Conservation (phyloP, 179 eudicot species). For the Beta corolliflora region DNA sequence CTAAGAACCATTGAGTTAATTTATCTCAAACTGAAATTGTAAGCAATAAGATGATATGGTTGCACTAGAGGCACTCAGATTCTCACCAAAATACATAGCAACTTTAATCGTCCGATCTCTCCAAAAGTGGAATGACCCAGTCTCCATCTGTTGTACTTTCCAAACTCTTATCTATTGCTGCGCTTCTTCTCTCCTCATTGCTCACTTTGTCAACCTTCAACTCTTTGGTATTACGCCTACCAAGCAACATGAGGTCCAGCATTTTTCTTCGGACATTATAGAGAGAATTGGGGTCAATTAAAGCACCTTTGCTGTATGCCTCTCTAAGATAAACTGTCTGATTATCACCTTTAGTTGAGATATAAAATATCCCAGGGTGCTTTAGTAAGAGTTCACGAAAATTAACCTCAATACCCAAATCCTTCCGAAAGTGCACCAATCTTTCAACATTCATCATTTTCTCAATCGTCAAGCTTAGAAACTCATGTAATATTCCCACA, state of each 20-base stretch:
- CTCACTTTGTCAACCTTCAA: slow-evolving; percentile 31
- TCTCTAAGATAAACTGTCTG: slow-evolving; percentile 71
- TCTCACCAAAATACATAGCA: slow-evolving; percentile 13
- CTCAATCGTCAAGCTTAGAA: slow-evolving; percentile 67
- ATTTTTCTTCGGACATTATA: slow-evolving; percentile 61
- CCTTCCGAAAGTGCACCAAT: slow-evolving; percentile 67
- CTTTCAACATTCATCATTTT: slow-evolving; percentile 60
- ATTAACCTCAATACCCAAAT: slow-evolving; percentile 68
- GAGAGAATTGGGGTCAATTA: slow-evolving; percentile 47
- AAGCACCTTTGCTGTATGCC: slow-evolving; percentile 54
- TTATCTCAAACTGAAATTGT: not conserved
- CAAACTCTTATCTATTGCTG: slow-evolving; percentile 12
- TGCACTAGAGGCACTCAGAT: slow-evolving; percentile 5
- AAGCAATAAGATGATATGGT: not conserved
- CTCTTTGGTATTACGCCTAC: slow-evolving; percentile 50
- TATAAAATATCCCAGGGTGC: slow-evolving; percentile 79
- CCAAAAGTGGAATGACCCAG: slow-evolving; percentile 53
- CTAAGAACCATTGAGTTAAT: not conserved
- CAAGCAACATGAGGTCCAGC: slow-evolving; percentile 62
- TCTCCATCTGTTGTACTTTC: slow-evolving; percentile 46
- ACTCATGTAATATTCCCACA: slow-evolving; percentile 69
- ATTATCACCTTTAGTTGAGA: slow-evolving; percentile 58
- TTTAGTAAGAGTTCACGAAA: slow-evolving; percentile 62
- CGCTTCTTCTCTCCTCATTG: slow-evolving; percentile 28
- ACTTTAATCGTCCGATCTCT: slow-evolving; percentile 33